A percentile compares a stretch with the other conserved stretches of the same genome.
Evolutionary conservation across 306 rosid genomes (phyloP).

Genomic region (Trifolium dubium): DNA sequence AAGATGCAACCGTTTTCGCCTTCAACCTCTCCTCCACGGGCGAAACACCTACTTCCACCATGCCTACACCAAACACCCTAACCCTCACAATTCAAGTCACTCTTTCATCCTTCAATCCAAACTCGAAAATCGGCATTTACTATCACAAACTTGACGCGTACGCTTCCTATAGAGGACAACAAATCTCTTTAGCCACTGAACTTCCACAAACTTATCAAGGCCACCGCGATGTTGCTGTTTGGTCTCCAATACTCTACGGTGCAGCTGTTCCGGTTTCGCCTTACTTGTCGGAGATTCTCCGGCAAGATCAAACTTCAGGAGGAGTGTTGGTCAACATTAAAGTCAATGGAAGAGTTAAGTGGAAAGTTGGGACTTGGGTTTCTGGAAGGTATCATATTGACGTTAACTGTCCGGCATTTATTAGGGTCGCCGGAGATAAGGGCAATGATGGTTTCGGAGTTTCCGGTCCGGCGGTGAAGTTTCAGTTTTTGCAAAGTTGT

Average conservation of each 20-base stretch:
- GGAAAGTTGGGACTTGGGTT: constrained; percentile 84
- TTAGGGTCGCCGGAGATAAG: constrained; percentile 41
- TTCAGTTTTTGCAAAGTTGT: constrained; percentile 60
- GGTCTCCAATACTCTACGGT: constrained; percentile 72
- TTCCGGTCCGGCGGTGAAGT: constrained; percentile 48
- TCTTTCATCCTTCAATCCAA: constrained; percentile 61
- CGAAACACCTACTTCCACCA: constrained; percentile 12
- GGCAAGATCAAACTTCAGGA: constrained; percentile 58
- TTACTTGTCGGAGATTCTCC: constrained; percentile 31
- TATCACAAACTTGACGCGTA: constrained; percentile 52
- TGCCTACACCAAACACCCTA: constrained; percentile 46
- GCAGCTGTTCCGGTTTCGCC: constrained; percentile 57
- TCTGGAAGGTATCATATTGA: constrained; percentile 65
- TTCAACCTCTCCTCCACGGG: constrained; percentile 56
- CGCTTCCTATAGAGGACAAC: constrained; percentile 66
- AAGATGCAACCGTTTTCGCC: constrained; percentile 64
- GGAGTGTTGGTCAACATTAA: constrained; percentile 54
- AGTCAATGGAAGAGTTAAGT: constrained; percentile 62
- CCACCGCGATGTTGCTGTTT: constrained; percentile 55
- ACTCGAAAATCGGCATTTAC: constrained; percentile 57
- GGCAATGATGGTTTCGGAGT: constrained; percentile 3
- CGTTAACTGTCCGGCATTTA: constrained; percentile 70
- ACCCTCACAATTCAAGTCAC: constrained; percentile 59
- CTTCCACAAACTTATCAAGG: constrained; percentile 69
- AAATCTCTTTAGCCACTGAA: constrained; percentile 48